These are phyloP conservation scores for Tolypocladium paradoxum DNA, from an alignment of 2,329 filamentous ascomycete species.

Conservation along the genomic window DNA sequence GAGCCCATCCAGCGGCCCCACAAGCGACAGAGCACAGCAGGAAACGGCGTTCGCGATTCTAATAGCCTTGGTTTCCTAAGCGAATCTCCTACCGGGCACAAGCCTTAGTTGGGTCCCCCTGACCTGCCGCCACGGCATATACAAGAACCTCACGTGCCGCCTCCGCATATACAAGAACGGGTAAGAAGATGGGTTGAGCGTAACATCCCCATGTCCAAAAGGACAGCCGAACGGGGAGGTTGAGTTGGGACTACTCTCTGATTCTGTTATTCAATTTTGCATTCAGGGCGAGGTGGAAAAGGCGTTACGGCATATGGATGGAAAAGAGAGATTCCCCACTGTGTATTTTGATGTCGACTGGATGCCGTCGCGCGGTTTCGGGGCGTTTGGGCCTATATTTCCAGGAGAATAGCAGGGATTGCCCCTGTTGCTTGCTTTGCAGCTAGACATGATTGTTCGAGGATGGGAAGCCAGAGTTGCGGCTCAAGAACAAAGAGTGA, in stretches of 20 bases:
- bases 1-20: conserved; percentile 30
- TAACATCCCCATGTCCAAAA: neutral
- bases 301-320: conserved; percentile 11
- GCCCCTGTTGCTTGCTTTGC: neutral
- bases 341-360: conserved; percentile 2
- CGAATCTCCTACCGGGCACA: conserved; percentile 12
- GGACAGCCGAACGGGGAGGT: neutral
- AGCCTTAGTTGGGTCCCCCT: conserved; percentile 8
- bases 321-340: conserved; percentile 16
- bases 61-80: conserved; percentile 10
- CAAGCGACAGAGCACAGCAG: conserved; percentile 33
- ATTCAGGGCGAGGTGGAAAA: conserved; percentile 6
- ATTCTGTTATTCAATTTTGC: conserved; percentile 1
- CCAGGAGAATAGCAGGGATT: neutral
- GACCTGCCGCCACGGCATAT: neutral
- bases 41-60: conserved; percentile 12
- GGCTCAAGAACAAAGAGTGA: neutral
- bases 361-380: neutral
- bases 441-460: neutral
- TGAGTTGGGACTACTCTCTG: neutral
- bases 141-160: neutral
- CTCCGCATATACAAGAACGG: neutral
- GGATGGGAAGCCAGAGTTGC: neutral
- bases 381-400: neutral
- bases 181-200: neutral